Base-by-base conservation (phyloP, 2,329 filamentous ascomycete genomes). In the Ceratocystiopsis brevicomis region DNA sequence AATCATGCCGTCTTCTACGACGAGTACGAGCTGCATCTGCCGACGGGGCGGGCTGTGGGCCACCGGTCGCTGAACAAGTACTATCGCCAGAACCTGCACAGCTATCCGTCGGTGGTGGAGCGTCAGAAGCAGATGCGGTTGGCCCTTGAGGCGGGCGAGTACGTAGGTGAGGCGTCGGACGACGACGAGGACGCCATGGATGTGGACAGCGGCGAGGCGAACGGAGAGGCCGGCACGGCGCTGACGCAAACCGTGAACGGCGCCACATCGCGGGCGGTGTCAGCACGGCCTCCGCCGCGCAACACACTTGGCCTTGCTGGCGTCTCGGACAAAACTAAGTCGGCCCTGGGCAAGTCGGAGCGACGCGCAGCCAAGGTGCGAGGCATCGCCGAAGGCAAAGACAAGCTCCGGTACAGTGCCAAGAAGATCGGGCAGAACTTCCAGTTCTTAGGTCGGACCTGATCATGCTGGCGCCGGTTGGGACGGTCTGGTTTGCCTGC, bases 1-100 rank as follows among this genome's bases (percentile, higher is more conserved):
- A 59, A 73, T 5, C 73, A 80, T 48, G 78, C 84, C 35, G 82
- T 84, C 18, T 94, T 92, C 59, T 78, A 92, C 55, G 84, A 92
- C 53, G 90, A 98, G 38, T 87, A 84, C 54, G 90, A 96, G 60
- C 71, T 98, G 43, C 86, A 98, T 56, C 73, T 98, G 13, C 90
- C 90, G 1, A 85, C 81, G 5, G 90, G 90, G 43, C 80, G 82
- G 48, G 81, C 82, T 9, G 86, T 92, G 35, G 90, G 90, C 36
- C 90, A 98, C 59, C 76, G 90, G 40, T 90, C 84, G 9, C 63
- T 94, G 43, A 80, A 82, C 56, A 78, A 73, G 52, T 96, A 96
- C 63, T 98, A 78, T 65, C 78, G 84, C 47, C 90, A 98, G 64
- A 96, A 96, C 61, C 68, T 98, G 38, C 77, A 81, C 60, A 82